Conservation (phyloP, 805 yeast genomes). For the Myxozyma geophila region DNA sequence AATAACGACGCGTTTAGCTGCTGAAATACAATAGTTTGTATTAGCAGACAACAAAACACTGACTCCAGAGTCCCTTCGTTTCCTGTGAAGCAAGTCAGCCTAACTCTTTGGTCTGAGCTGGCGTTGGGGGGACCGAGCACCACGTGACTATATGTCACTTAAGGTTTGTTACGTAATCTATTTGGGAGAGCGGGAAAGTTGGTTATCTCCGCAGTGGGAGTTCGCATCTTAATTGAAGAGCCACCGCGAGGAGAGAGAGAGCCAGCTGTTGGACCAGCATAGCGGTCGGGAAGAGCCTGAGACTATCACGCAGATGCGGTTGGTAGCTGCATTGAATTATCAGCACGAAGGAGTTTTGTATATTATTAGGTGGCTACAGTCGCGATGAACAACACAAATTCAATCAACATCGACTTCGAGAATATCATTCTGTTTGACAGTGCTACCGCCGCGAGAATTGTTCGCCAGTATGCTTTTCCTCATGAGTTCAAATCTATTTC, state of each 20-base stretch:
- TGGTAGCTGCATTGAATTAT: neutral
- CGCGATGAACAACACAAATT: slow-evolving; percentile 6
- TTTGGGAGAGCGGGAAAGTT: neutral
- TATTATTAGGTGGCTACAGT: neutral
- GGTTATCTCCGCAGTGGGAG: too few relatives aligned
- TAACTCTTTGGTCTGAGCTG: too few relatives aligned
- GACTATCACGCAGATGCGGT: neutral
- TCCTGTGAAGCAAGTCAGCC: neutral
- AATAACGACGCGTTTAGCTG: neutral
- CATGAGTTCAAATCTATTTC: neutral
- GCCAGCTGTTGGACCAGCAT: neutral
- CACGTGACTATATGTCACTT: neutral
- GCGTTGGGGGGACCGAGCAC: too few relatives aligned
- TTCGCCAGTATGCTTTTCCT: slow-evolving; percentile 13
- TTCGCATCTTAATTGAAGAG: too few relatives aligned
- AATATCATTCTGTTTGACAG: neutral
- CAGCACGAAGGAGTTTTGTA: neutral
- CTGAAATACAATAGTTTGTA: neutral
- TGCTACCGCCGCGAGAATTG: neutral
- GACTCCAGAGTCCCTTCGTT: neutral
- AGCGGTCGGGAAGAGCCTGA: neutral
- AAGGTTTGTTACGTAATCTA: neutral
- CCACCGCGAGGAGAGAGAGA: too few relatives aligned
- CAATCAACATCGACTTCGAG: neutral
- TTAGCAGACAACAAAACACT: too few relatives aligned